Conservation (phyloP, 768 basidiomycete species). For the Cytidiella melzeri region DNA sequence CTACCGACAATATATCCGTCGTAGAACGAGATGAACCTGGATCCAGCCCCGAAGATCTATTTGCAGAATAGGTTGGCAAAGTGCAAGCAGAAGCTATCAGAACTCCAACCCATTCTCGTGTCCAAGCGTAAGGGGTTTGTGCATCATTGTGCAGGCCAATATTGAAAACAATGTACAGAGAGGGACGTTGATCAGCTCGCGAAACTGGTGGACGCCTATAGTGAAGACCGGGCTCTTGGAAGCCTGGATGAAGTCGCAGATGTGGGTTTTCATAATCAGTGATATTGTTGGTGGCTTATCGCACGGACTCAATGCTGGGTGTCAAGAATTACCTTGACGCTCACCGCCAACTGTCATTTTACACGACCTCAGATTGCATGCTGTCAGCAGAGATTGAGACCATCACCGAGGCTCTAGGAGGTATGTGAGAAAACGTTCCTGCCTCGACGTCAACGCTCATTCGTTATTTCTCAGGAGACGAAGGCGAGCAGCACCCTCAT, state of each 20-base stretch:
- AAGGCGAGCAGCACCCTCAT: slow-evolving; percentile 66
- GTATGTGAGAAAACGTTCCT: slow-evolving; percentile 30
- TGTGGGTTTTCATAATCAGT: slow-evolving; percentile 14
- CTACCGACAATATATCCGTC: neutral
- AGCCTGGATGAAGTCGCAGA: slow-evolving; percentile 37
- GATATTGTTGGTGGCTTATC: slow-evolving; percentile 11
- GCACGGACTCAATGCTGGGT: neutral
- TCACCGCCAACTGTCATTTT: slow-evolving; percentile 51
- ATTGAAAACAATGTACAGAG: slow-evolving; percentile 30
- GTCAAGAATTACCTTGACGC: slow-evolving; percentile 57
- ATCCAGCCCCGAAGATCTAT: slow-evolving; percentile 66
- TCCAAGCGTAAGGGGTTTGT: slow-evolving; percentile 65
- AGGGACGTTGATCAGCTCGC: slow-evolving; percentile 48
- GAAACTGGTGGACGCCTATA: slow-evolving; percentile 41
- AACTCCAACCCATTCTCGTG: slow-evolving; percentile 51
- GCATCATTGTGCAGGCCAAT: neutral
- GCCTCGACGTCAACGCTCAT: neutral
- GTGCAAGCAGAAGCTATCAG: slow-evolving; percentile 55
- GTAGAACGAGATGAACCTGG: slow-evolving; percentile 57
- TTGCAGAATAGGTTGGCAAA: slow-evolving; percentile 72
- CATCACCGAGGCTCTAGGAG: slow-evolving; percentile 56
- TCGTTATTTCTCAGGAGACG: slow-evolving; percentile 47
- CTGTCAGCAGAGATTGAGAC: slow-evolving; percentile 61
- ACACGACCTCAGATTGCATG: slow-evolving; percentile 48
- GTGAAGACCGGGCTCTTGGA: slow-evolving; percentile 44